A percentile compares a stretch with the other conserved stretches of the same genome.
Evolutionary conservation across 768 basidiomycete genomes (phyloP).

Genomic region (Boletellus ananas): DNA sequence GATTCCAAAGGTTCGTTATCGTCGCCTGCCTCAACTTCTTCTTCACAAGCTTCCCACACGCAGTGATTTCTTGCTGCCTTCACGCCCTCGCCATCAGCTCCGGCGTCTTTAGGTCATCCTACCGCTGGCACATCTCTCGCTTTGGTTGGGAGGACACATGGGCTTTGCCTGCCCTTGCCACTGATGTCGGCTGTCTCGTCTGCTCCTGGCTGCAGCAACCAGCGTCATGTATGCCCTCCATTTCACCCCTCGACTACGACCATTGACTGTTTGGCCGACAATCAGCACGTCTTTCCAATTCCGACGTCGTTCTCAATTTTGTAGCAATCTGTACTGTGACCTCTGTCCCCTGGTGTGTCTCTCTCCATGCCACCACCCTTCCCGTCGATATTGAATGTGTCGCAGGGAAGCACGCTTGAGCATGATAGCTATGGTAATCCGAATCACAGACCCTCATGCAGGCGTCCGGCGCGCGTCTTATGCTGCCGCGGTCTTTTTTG

Average conservation of each 20-base stretch:
- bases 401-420: slow-evolving; percentile 16
- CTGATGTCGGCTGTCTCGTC: slow-evolving; percentile 6
- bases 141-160: slow-evolving; percentile 17
- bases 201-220: slow-evolving; percentile 6
- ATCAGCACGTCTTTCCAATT: not conserved
- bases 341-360: slow-evolving; percentile 11
- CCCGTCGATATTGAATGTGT: not conserved
- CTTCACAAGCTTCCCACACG: not conserved
- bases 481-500: slow-evolving; percentile 7
- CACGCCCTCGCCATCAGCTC: slow-evolving; percentile 10
- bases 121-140: slow-evolving; percentile 14
- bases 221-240: slow-evolving; percentile 1
- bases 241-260: not conserved
- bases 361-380: not conserved
- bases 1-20: slow-evolving; percentile 12
- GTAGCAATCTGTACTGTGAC: not conserved
- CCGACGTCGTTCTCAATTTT: slow-evolving; percentile 3
- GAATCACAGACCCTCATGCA: slow-evolving; percentile 4
- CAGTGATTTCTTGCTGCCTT: slow-evolving; percentile 9
- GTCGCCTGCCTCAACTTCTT: not conserved
- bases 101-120: slow-evolving; percentile 12
- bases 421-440: slow-evolving; percentile 11
- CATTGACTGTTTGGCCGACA: not conserved
- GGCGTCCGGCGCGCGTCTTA: not conserved
- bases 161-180: slow-evolving; percentile 15